These are phyloP conservation scores for Suhomyces canberraensis DNA, from an alignment of 805 yeast species.

Conservation along the genomic window DNA sequence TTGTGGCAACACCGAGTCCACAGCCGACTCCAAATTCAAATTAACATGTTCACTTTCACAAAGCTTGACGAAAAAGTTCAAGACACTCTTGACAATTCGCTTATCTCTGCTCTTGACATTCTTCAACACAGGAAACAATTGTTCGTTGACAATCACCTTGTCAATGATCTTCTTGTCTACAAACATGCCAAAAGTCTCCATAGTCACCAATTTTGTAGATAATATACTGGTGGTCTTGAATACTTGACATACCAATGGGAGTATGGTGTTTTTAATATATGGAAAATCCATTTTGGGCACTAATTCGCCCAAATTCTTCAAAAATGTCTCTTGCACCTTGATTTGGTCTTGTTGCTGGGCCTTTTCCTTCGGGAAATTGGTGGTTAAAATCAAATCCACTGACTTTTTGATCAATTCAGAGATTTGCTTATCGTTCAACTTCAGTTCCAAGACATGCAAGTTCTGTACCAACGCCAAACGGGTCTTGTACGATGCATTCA, in stretches of 20 bases:
- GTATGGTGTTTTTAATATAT: constrained; percentile 67
- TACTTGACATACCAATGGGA: constrained; percentile 67
- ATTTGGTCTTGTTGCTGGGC: constrained; percentile 30
- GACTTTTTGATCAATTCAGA: constrained; percentile 45
- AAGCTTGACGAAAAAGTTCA: constrained; percentile 51
- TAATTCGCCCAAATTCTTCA: constrained; percentile 41
- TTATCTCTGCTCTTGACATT: constrained; percentile 76
- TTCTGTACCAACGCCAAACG: constrained; percentile 41
- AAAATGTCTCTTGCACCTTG: constrained; percentile 50
- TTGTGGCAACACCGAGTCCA: constrained; percentile 29
- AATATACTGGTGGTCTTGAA: constrained; percentile 84
- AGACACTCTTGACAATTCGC: constrained; percentile 50
- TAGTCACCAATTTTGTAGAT: constrained; percentile 68
- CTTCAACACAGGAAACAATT: constrained; percentile 73
- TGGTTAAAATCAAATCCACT: constrained; percentile 31
- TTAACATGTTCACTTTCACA: constrained; percentile 39
- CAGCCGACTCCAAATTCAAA: constrained; percentile 27
- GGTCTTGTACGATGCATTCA: constrained; percentile 29
- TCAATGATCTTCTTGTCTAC: constrained; percentile 64
- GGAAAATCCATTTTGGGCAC: constrained; percentile 58
- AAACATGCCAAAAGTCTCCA: constrained; percentile 56
- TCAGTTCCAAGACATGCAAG: constrained; percentile 43
- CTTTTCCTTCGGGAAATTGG: constrained; percentile 22
- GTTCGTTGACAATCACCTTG: constrained; percentile 67
- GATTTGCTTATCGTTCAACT: constrained; percentile 53